A percentile compares a stretch with the other conserved stretches of the same genome.
These are phyloP conservation scores for Tetrahymena elliotti DNA, from an alignment of 73 alveolate genomes.

Conservation along the genomic window DNA sequence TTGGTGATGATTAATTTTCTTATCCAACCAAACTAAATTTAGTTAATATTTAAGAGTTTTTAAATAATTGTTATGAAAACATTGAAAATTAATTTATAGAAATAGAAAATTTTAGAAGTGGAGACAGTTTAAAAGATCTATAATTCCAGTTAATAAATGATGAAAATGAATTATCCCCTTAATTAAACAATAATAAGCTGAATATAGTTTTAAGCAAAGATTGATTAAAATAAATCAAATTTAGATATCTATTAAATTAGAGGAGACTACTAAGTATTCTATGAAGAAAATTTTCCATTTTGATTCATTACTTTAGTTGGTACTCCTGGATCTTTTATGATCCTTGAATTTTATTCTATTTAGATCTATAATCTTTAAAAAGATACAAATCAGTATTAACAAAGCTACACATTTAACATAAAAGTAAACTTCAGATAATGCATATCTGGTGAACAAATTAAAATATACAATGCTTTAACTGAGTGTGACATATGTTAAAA, in stretches of 20 bases:
- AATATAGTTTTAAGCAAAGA: not conserved
- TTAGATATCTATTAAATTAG: not conserved
- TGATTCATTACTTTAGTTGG: not conserved
- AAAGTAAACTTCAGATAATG: not conserved
- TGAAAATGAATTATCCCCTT: not conserved
- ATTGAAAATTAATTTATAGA: not conserved
- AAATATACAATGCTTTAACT: not conserved
- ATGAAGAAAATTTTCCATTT: not conserved
- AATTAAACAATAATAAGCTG: no score
- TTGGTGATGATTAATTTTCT: not conserved
- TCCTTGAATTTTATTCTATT: not conserved
- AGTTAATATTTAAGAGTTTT: not conserved
- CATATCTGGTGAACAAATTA: not conserved
- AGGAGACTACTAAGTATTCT: not conserved
- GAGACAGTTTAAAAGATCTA: not conserved
- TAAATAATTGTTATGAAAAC: not conserved
- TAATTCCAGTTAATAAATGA: not conserved
- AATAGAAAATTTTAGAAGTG: not conserved
- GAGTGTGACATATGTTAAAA: conserved; percentile 14
- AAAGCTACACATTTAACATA: not conserved
- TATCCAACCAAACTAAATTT: not conserved
- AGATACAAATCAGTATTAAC: no score
- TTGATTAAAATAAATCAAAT: not conserved
- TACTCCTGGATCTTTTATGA: not conserved
- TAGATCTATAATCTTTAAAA: not conserved